phyloP scores from a whole-genome alignment of 139 green algal species.

The Yamagishiella unicocca region DNA sequence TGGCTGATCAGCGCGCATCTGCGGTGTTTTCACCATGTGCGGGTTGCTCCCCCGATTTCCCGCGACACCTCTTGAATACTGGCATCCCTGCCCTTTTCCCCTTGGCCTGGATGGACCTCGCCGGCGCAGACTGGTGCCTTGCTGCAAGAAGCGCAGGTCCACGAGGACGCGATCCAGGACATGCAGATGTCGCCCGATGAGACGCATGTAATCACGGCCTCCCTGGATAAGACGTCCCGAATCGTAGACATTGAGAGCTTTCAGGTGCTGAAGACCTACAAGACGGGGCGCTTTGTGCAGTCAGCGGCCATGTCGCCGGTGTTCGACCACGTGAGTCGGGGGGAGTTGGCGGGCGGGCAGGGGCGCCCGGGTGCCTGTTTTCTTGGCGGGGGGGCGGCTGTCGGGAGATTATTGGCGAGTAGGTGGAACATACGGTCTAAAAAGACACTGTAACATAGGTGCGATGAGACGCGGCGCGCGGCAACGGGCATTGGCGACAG shows the following conservation, averaged over 20 bases:
- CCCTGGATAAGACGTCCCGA: conserved; percentile 92
- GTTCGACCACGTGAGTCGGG: conserved; percentile 91
- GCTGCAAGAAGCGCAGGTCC: conserved; percentile 76
- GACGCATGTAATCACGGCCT: conserved; percentile 96
- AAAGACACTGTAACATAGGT: too few species aligned
- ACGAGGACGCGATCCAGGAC: conserved; percentile 91
- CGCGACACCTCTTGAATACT: too few species aligned
- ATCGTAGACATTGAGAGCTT: conserved; percentile 89
- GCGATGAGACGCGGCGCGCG: too few species aligned
- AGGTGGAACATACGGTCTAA: too few species aligned
- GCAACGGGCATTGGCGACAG: too few species aligned
- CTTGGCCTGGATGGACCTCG: background rate
- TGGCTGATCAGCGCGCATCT: too few species aligned
- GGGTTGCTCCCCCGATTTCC: too few species aligned
- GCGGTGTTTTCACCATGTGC: too few species aligned
- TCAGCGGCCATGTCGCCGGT: conserved; percentile 92
- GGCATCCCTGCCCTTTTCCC: too few species aligned
- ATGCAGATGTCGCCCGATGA: conserved; percentile 80
- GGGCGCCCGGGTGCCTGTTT: background rate
- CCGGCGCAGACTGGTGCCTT: conserved; percentile 76
- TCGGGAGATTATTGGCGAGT: too few species aligned
- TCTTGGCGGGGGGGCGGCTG: too few species aligned
- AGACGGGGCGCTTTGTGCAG: conserved; percentile 91
- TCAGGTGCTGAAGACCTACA: conserved; percentile 94
- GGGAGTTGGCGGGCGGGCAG: background rate